Evolutionary conservation across 805 yeast genomes (phyloP).

Genomic region (Starmerella kuoi): DNA sequence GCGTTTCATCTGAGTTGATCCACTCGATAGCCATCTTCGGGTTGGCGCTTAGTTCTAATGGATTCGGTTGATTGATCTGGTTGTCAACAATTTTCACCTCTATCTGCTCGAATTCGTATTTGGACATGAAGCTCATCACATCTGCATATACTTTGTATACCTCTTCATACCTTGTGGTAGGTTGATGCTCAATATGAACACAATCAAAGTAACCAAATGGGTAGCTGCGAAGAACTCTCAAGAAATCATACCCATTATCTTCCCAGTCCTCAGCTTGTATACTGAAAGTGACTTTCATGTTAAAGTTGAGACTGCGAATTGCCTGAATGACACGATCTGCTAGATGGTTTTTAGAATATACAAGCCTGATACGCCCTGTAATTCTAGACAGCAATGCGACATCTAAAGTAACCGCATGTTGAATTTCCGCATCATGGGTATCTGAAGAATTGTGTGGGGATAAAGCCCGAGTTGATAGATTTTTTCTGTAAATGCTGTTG

Average conservation of each 20-base stretch:
- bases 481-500: background rate
- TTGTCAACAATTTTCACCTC: background rate
- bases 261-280: constrained; percentile 42
- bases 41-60: constrained; percentile 4
- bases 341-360: constrained; percentile 53
- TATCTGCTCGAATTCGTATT: background rate
- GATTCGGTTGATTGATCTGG: constrained; percentile 9
- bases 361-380: constrained; percentile 45
- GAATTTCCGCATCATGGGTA: constrained; percentile 1
- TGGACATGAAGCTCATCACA: constrained; percentile 1
- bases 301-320: constrained; percentile 38
- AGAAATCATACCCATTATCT: background rate
- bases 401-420: constrained; percentile 43
- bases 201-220: background rate
- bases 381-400: constrained; percentile 45
- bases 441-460: background rate
- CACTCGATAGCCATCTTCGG: constrained; percentile 7
- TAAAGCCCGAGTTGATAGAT: background rate
- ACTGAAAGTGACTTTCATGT: constrained; percentile 49
- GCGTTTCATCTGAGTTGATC: constrained; percentile 3
- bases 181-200: constrained; percentile 7
- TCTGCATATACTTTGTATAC: background rate
- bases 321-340: constrained; percentile 42
- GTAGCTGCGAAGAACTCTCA: constrained; percentile 10
- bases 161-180: background rate